Percentiles rank a stretch among this genome's conserved stretches.
These are phyloP conservation scores for Solanum tarapatanum DNA, from an alignment of 257 asterid genomes.

Conservation along the genomic window DNA sequence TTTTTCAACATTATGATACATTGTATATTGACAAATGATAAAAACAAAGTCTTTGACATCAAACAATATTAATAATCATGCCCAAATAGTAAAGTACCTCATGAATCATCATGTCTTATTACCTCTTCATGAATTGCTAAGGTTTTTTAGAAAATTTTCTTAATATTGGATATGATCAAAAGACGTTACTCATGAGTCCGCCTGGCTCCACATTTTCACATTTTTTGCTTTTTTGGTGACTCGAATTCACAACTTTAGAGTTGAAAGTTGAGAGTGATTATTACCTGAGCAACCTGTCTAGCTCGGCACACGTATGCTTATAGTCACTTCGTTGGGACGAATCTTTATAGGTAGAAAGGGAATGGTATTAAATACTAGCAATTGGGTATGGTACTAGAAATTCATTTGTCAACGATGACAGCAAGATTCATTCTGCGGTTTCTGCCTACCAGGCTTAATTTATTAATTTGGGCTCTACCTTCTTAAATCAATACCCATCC, in stretches of 20 bases:
- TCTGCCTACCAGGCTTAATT: not conserved
- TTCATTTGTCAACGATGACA: not conserved
- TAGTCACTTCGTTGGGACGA: not conserved
- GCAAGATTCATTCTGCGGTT: not conserved
- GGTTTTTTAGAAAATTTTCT: not conserved
- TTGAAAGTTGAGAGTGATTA: accelerated
- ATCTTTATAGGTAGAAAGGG: not conserved
- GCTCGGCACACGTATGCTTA: not conserved
- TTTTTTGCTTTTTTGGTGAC: not conserved
- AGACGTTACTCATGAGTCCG: not conserved
- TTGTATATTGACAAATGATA: not conserved
- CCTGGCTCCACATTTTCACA: not conserved
- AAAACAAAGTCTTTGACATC: not conserved
- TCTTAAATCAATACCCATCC: not conserved
- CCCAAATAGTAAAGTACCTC: not conserved
- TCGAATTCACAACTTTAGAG: not conserved
- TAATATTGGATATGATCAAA: not conserved
- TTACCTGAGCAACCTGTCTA: not conserved
- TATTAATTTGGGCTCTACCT: not conserved
- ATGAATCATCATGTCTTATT: not conserved
- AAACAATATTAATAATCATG: not conserved
- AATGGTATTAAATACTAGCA: not conserved
- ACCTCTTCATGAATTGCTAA: not conserved
- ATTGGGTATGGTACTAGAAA: not conserved
- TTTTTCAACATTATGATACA: not conserved